Evolutionary conservation across 2,329 filamentous ascomycete genomes (phyloP), one percentile per base, ranked within the genome.

Genomic region (Teratosphaeria gauchensis): DNA sequence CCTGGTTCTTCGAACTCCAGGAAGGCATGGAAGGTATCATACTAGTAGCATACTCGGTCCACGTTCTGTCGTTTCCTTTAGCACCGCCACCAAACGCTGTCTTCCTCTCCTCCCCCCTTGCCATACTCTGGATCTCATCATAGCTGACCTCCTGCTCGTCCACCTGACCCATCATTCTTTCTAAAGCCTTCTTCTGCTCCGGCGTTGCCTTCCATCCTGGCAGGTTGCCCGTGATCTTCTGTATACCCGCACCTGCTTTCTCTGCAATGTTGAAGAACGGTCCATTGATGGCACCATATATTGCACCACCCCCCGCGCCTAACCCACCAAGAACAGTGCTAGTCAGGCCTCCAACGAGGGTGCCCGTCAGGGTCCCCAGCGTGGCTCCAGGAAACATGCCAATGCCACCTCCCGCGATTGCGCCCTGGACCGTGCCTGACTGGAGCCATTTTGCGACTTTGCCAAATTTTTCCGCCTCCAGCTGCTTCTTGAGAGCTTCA

Each of bases 391-490:
- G 62, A 21, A 62, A 64, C 3, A 65, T 63, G 16, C 69, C 69
- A n/a, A 71, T 54, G 0, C 69, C 69, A n/a, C 63, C 59, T 4
- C 69, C 69, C 1, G 66, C 66, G 7, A 62, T 59, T 56, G 70
- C 61, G 51, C 69, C 69, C 60, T 71, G 69, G 38, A 69, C 68
- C 1, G 67, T 62, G 21, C 68, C 68, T 28, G 65, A 63, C 24
- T 61, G 55, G 32, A 70, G 61, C 53, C 68, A 71, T 55, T 68
- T 70, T 14, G 69, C 69, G 2, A 66, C 66, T 61, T 71, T 71
- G 16, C 69, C 69, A 30, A 68, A 69, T 0, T 66, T 66, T 53
- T 71, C 68, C 33, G 69, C 66, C 33, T 65, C 65, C 35, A 70
- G 61, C 35, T 68, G 58, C 53, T 67, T 65, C 51, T 69, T 59